These are phyloP conservation scores for Naganishia friedmannii DNA, from an alignment of 768 basidiomycete species.

Conservation along the genomic window DNA sequence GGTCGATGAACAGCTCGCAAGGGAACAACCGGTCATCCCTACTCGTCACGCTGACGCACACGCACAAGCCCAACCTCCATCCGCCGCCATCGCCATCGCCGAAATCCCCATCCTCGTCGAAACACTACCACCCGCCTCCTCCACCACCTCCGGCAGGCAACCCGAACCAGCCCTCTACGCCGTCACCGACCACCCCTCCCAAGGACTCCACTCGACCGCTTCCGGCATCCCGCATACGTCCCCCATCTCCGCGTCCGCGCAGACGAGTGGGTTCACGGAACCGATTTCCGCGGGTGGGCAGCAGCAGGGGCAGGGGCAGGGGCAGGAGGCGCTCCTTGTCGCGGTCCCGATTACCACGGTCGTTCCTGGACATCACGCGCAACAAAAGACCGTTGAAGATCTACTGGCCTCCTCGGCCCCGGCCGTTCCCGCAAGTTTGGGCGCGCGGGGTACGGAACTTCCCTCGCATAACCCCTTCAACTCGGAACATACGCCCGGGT, in stretches of 20 bases:
- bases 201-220: neutral
- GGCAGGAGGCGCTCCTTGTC: no score
- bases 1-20: constrained; percentile 13
- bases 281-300: neutral
- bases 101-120: no score
- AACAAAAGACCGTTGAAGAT: neutral
- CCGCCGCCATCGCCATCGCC: no score
- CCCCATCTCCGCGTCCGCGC: constrained; percentile 1
- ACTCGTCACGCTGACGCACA: no score
- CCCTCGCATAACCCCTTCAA: constrained; percentile 19
- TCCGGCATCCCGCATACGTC: constrained; percentile 1
- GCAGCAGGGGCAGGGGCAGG: neutral
- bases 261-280: constrained; percentile 14
- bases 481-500: constrained; percentile 21
- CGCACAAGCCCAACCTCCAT: no score
- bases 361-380: neutral
- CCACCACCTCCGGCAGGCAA: neutral
- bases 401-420: neutral
- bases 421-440: no score
- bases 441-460: neutral
- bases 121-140: neutral
- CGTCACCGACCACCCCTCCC: neutral
- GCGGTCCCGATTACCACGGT: neutral
- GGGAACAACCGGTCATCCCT: no score
- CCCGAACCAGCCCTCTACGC: neutral